A percentile compares a stretch with the other conserved stretches of the same genome.
Conservation (phyloP, 202 grass and related monocot genomes). For the Carex arenaria region DNA sequence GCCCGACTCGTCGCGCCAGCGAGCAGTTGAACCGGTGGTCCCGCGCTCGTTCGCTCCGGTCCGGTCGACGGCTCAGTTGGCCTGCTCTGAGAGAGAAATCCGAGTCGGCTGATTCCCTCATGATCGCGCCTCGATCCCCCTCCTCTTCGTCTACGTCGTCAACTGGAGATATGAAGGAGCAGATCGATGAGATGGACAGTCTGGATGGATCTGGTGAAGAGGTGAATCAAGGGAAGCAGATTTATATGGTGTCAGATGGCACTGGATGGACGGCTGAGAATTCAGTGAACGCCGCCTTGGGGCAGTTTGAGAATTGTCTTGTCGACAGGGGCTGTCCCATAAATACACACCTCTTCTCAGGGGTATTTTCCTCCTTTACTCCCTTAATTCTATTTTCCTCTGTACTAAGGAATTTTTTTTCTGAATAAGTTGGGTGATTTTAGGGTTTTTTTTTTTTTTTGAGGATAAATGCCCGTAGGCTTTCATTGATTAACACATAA, state of each 20-base stretch:
- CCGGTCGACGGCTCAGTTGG: conserved; percentile 41
- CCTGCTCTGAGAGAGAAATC: conserved; percentile 26
- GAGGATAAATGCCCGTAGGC: no score
- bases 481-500: no score
- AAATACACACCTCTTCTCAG: conserved; percentile 79
- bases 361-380: conserved; percentile 36
- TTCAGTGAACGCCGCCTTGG: conserved; percentile 84
- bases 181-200: conserved; percentile 13
- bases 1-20: conserved; percentile 21
- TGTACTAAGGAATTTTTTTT: background rate
- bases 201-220: conserved; percentile 11
- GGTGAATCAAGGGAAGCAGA: conserved; percentile 44
- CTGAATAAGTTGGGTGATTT: background rate
- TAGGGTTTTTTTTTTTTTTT: no score
- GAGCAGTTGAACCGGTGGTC: conserved; percentile 67
- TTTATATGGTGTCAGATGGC: conserved; percentile 98
- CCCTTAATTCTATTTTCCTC: background rate
- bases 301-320: conserved; percentile 92
- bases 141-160: conserved; percentile 14
- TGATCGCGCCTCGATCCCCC: background rate
- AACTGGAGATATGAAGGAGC: background rate
- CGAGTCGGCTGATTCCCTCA: background rate
- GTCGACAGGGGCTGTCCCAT: conserved; percentile 55
- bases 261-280: conserved; percentile 93
- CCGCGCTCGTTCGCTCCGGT: conserved; percentile 55